Base-by-base conservation (phyloP, 2,329 filamentous ascomycete genomes). In the Colletotrichum paranaense region DNA sequence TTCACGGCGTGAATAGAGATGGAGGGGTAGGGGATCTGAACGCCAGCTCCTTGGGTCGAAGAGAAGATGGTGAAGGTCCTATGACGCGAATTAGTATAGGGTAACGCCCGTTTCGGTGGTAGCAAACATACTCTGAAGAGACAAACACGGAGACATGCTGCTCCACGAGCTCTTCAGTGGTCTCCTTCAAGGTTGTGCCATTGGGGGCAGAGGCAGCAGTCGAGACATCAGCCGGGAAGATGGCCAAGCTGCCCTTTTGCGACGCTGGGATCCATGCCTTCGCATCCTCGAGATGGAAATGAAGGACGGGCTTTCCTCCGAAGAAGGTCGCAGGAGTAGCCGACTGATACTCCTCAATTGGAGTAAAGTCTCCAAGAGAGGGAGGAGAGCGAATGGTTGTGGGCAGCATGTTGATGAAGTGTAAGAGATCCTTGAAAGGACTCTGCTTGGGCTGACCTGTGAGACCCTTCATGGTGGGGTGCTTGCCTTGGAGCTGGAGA, bases 1-100 rank as follows among this genome's bases (percentile, higher is more conserved):
- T 94, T 92, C 77, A 93, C 89, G 0, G 93, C 94, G 80, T 95
- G 93, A 19, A 95, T 91, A 26, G 91, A 91, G 80, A 96, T 93
- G 74, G 90, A 85, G 3, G 92, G 93, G 81, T 95, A 96, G 0
- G 92, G 90, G 76, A 95, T 93, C 53, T 90, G 87, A 57, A 94
- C 83, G 75, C 93, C 94, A 22, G 84, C 87, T 46, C 86, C 84
- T 14, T 86, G 87, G 4, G 87, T 81, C 14, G 84, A 81, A 76
- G 91, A 92, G 84, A 91, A 95, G 73, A 95, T 81, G 16, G 86
- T 90, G 68, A 95, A 86, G 76, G 77, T 78, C 42, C 80, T 85
- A 55, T 12, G n/a, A 14, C 1, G 12, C 22, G 8, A n/a, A 24
- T 64, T 38, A 72, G 57, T 53, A 30, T 16, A 8, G 42, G 22